phyloP scores from a whole-genome alignment of 768 basidiomycete genomes.

The Agrocybe chaxingu region DNA sequence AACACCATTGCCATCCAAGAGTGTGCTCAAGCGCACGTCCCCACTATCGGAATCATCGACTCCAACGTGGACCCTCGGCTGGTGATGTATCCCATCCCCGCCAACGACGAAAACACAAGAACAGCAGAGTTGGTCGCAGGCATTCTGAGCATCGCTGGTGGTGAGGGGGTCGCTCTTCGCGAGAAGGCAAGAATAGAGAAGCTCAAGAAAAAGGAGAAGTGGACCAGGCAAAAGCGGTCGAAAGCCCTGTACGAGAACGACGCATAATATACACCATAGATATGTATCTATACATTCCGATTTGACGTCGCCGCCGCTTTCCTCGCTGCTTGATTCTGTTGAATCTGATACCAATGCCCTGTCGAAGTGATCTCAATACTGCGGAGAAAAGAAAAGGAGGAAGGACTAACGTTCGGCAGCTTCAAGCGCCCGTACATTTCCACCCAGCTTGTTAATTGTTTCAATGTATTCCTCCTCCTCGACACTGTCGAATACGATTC shows the following conservation, averaged over 20 bases:
- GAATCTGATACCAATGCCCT: conserved; percentile 74
- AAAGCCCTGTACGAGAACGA: neutral
- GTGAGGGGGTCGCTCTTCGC: conserved; percentile 61
- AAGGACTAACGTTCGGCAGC: conserved; percentile 77
- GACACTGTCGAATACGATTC: conserved; percentile 94
- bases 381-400: neutral
- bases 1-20: conserved; percentile 88
- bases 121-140: conserved; percentile 91
- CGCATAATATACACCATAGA: conserved; percentile 16
- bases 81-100: conserved; percentile 97
- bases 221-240: conserved; percentile 13
- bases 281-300: conserved; percentile 18
- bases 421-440: conserved; percentile 83
- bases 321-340: conserved; percentile 37
- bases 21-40: conserved; percentile 85
- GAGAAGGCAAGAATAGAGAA: conserved; percentile 24
- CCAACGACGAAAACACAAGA: conserved; percentile 93
- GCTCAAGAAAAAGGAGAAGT: conserved; percentile 25
- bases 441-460: conserved; percentile 91
- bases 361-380: conserved; percentile 17
- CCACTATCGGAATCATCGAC: conserved; percentile 92
- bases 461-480: conserved; percentile 98
- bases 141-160: conserved; percentile 82
- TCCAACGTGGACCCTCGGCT: conserved; percentile 94
- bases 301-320: conserved; percentile 13